Evolutionary conservation across 306 rosid species (phyloP), one percentile per base, ranked within the genome.

Genomic region (Myrica gale): DNA sequence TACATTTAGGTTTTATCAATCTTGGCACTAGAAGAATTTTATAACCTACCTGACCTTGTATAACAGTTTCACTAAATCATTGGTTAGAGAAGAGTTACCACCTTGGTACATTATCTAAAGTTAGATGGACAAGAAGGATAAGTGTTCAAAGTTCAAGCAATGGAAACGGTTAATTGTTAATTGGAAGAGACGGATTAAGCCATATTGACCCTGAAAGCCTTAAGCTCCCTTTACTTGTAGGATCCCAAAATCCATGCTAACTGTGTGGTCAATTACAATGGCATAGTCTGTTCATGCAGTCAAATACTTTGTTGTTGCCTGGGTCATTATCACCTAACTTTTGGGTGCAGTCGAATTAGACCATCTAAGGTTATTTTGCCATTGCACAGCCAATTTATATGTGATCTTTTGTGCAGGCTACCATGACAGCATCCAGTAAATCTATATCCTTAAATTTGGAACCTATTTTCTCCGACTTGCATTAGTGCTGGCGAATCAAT

Each of bases 401-500:
- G 10, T 41, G 26, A 16, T 7, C 8, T 12, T 65, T n/a, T 65
- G 11, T 41, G 37, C 10, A 11, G n/a, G 17, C 17, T 58, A 21
- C n/a, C 66, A 9, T 58, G 5, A 39, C 16, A 65, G 0, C 7
- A 39, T 65, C 7, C 13, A 16, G 11, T 16, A 42, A 41, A 5
- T 32, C 46, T 17, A 15, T 65, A 48, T 17, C 47, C 37, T 65
- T 3, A 20, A 37, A 65, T 7, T 32, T 1, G 4, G 45, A 41
- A 5, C 21, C 21, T 0, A 19, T 45, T 17, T 11, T 13, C 6
- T 61, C 46, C 21, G 74, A 32, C 37, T 32, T 32, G 37, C 3
- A 47, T 32, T 66, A 68, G 51, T 41, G 55, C 74, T n/a, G 53
- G 55, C 37, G 76, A 51, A 72, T 47, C 17, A 23, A 48, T 9